phyloP scores from a whole-genome alignment of 805 yeast species.

The Sugiyamaella floridensis region DNA sequence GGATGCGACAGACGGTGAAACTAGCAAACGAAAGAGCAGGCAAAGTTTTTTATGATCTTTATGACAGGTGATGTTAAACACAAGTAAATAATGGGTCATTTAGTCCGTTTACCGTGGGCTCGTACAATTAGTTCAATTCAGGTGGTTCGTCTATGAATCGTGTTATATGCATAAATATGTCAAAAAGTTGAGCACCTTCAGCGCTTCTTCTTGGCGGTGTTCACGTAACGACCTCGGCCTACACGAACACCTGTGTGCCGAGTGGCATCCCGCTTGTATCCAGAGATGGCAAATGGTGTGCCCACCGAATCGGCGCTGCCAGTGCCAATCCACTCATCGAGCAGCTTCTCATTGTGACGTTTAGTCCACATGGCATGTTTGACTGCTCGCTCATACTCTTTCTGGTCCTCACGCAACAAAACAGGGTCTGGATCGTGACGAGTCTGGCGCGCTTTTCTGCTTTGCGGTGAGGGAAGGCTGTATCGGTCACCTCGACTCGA shows the following conservation, averaged over 20 bases:
- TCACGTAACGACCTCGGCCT: constrained; percentile 80
- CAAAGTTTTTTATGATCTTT: too few species aligned
- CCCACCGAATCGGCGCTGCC: constrained; percentile 71
- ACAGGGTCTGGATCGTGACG: constrained; percentile 82
- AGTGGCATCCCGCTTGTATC: constrained; percentile 41
- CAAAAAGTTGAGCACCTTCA: background rate
- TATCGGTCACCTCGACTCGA: constrained; percentile 77
- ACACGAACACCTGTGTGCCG: constrained; percentile 62
- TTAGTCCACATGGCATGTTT: constrained; percentile 85
- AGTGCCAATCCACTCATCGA: constrained; percentile 91
- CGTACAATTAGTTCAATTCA: too few species aligned
- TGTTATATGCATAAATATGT: background rate
- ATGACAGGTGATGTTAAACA: too few species aligned
- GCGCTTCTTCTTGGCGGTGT: constrained; percentile 40
- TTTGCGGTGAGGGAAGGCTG: constrained; percentile 80
- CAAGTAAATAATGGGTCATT: too few species aligned
- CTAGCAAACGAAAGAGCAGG: too few species aligned
- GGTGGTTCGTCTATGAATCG: too few species aligned
- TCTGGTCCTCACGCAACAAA: constrained; percentile 85
- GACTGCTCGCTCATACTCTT: constrained; percentile 81
- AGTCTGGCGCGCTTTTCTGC: constrained; percentile 64
- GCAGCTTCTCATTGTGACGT: constrained; percentile 74
- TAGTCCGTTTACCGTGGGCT: too few species aligned
- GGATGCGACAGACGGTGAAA: too few species aligned
- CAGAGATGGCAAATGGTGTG: constrained; percentile 75